phyloP scores from a whole-genome alignment of 1,139 yeast genomes.

The Kodamaea anthophila region DNA sequence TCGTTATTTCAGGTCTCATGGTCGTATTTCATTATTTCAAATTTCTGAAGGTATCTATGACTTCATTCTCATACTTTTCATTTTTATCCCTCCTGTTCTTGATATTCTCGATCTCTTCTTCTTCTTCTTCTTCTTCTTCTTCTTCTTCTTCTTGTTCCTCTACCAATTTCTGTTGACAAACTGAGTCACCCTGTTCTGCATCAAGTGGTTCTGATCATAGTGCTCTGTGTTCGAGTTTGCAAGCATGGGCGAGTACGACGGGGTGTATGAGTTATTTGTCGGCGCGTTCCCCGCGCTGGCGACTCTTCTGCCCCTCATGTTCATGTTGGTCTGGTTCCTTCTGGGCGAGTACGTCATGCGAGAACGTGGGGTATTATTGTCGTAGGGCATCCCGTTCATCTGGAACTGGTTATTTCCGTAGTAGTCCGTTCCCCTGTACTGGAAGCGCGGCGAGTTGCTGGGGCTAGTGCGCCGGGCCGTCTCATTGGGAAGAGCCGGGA shows the following conservation, averaged over 20 bases:
- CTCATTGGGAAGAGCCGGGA: conserved; percentile 40
- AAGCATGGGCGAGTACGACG: conserved; percentile 2
- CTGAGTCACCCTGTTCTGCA: conserved; percentile 12
- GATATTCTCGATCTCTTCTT: too few species aligned
- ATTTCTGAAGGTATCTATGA: too few species aligned
- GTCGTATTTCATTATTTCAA: too few species aligned
- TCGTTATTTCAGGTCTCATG: too few species aligned
- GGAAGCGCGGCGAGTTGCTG: conserved; percentile 10
- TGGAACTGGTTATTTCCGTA: conserved; percentile 3
- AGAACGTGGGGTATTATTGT: conserved; percentile 12
- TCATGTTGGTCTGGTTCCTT: conserved; percentile 12
- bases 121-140: too few species aligned
- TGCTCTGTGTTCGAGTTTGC: conserved; percentile 6
- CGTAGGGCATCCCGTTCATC: conserved; percentile 1
- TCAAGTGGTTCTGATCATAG: conserved; percentile 11
- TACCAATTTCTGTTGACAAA: conserved; percentile 12
- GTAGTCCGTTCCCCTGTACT: conserved; percentile 10
- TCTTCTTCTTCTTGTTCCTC: too few species aligned
- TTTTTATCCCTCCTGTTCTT: too few species aligned
- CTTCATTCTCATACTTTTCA: too few species aligned
- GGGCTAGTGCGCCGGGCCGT: conserved; percentile 5
- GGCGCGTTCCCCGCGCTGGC: conserved; percentile 6
- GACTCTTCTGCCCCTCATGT: conserved; percentile 10
- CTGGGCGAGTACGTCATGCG: conserved; percentile 16
- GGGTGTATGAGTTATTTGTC: conserved; percentile 1